A percentile compares a stretch with the other conserved stretches of the same genome.
Evolutionary conservation across 352 stramenopile species (phyloP).

Genomic region (Discostella stelligera): DNA sequence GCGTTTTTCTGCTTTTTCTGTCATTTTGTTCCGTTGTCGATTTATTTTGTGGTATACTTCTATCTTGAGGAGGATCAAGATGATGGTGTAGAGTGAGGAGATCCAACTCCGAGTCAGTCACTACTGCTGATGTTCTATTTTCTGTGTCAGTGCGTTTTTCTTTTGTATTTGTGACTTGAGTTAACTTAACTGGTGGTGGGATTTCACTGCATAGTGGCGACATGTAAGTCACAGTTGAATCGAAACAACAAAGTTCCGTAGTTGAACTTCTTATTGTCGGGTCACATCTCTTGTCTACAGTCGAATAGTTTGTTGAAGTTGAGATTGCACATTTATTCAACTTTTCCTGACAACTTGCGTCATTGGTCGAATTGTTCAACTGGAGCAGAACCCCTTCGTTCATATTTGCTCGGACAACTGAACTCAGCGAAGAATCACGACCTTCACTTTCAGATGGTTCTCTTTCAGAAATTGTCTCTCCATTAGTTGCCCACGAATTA

Average conservation of each 20-base stretch:
- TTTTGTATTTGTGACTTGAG: background rate
- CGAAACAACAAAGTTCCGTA: background rate
- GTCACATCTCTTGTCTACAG: background rate
- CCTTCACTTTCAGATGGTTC: background rate
- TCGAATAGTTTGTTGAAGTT: background rate
- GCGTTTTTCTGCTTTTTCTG: slow-evolving; percentile 8
- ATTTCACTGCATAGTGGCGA: background rate
- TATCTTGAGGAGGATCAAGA: background rate
- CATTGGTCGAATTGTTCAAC: background rate
- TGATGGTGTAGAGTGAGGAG: slow-evolving; percentile 14
- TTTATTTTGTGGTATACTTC: slow-evolving; percentile 1
- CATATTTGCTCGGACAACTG: background rate
- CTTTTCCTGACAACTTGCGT: background rate
- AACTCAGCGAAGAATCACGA: background rate
- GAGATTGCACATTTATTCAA: background rate
- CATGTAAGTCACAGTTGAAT: background rate
- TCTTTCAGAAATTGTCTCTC: background rate
- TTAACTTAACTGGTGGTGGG: background rate
- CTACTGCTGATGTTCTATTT: background rate
- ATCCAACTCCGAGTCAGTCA: slow-evolving; percentile 5
- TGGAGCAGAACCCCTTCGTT: no score
- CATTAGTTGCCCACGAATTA: background rate
- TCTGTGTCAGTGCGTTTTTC: background rate
- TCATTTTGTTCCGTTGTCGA: background rate
- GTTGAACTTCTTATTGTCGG: background rate